A percentile compares a stretch with the other conserved stretches of the same genome.
These are phyloP conservation scores for Pinus taeda DNA, from an alignment of 75 land plant genomes.

Conservation along the genomic window DNA sequence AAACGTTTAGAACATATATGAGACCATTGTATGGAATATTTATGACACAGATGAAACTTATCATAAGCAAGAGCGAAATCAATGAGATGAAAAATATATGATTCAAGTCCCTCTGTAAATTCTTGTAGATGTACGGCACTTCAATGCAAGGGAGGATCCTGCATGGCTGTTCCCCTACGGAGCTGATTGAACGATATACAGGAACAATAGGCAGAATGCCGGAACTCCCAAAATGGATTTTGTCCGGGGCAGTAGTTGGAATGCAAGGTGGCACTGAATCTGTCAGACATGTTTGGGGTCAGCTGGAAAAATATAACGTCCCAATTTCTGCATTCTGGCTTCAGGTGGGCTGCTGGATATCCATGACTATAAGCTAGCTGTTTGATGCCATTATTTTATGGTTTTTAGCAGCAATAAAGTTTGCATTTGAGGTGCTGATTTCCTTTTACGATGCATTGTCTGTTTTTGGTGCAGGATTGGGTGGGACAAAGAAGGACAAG, in stretches of 20 bases:
- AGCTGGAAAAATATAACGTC: constrained; percentile 45
- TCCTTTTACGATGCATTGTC: too few species aligned
- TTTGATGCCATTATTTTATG: too few species aligned
- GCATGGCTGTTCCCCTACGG: constrained; percentile 67
- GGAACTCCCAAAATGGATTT: constrained; percentile 84
- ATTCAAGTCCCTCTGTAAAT: not conserved
- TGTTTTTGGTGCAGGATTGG: constrained; percentile 70
- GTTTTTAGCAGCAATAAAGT: too few species aligned
- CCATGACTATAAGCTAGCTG: too few species aligned
- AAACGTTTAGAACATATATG: too few species aligned
- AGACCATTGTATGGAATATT: too few species aligned
- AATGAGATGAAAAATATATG: too few species aligned
- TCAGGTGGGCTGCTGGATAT: constrained; percentile 42
- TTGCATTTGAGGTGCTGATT: too few species aligned
- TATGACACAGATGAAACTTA: too few species aligned
- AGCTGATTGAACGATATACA: constrained; percentile 71
- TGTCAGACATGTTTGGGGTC: constrained; percentile 57
- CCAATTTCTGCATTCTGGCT: constrained; percentile 95
- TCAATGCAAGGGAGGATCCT: constrained; percentile 63
- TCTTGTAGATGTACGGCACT: constrained; percentile 49
- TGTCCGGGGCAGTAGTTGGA: constrained; percentile 85
- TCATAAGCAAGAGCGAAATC: too few species aligned
- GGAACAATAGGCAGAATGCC: constrained; percentile 79
- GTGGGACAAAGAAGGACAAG: constrained; percentile 84
- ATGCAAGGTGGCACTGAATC: constrained; percentile 93